Conservation (phyloP, 768 basidiomycete species). For the Mycena leptocephala region DNA sequence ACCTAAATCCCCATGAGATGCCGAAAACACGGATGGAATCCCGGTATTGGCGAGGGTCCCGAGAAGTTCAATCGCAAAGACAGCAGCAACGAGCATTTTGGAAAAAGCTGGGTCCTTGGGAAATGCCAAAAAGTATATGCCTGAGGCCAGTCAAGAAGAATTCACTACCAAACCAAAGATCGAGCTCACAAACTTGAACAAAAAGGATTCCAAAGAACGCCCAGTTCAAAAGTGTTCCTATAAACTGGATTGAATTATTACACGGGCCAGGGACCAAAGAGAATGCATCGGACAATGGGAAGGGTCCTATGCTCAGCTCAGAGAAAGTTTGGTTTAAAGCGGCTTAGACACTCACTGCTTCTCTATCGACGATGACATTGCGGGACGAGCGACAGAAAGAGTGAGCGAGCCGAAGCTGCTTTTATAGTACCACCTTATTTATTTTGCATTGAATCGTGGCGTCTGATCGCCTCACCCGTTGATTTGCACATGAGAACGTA, state of each 20-base stretch:
- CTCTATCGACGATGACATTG: not conserved
- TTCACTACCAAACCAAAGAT: not conserved
- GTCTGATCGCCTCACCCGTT: too few relatives aligned
- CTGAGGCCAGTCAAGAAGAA: not conserved
- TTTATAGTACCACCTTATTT: too few relatives aligned
- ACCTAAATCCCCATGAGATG: constrained; percentile 35
- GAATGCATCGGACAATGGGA: not conserved
- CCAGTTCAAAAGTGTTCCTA: constrained; percentile 33
- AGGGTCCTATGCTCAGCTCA: not conserved
- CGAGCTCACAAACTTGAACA: constrained; percentile 27
- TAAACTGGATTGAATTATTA: constrained; percentile 4
- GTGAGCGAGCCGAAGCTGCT: too few relatives aligned
- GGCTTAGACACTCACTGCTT: not conserved
- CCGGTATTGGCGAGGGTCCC: not conserved
- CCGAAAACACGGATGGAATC: constrained; percentile 17
- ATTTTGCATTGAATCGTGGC: too few relatives aligned
- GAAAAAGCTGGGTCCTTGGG: not conserved
- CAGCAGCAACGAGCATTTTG: not conserved
- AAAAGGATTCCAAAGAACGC: constrained; percentile 22
- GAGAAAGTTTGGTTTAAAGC: not conserved
- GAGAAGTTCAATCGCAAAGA: not conserved
- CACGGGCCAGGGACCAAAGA: not conserved
- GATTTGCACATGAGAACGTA: too few relatives aligned
- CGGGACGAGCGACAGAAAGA: too few relatives aligned
- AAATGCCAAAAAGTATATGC: constrained; percentile 6